Base-by-base conservation (phyloP, 805 yeast genomes). In the Saccharomycopsis capsularis region DNA sequence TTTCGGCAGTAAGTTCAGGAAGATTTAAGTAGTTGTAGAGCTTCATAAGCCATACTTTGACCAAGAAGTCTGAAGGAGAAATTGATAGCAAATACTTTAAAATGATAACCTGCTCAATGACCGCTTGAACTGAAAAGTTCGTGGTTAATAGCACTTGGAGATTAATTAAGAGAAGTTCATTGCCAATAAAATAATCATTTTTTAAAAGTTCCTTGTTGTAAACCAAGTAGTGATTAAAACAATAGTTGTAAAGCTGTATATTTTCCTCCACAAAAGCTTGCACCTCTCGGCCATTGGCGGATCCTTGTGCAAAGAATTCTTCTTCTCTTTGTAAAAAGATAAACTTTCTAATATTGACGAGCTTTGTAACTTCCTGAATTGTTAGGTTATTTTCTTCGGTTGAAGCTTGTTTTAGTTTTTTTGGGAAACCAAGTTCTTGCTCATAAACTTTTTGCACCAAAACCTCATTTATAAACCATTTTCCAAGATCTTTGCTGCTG, bases 181-280 rank as follows among this genome's bases (percentile, higher is more conserved):
- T 80, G 4, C 84, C 85, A 2, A 78, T 61, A 54, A 81, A 83
- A 60, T 82, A 84, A 60, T 89, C 96, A 37, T 25, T 49, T 16
- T 23, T 36, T 42, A 70, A 67, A 59, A 38, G 13, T 18, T 42
- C 46, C 25, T 42, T 36, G 16, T 77, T 76, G 4, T 55, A 54
- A 24, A 58, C 42, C 42, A 74, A 63, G 34, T 69, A 60, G 16
- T 57, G 61, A 50, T 63, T 67, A 48, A 72, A 69, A 11, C 41
- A 37, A 15, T 60, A 55, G 15, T 65, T 63, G 59, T 73, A 82
- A 25, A 65, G 65, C 0, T 48, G 42, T n/a, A 75, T 59, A 42
- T 71, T 66, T 3, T 63, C 63, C 0, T 47, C 19, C 21, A 69
- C 57, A 53, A 63, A 64, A 2, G 56, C 62, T 2, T 51, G 48